Evolutionary conservation across 768 basidiomycete genomes (phyloP).

Genomic region (Xanthoconium stramineum): DNA sequence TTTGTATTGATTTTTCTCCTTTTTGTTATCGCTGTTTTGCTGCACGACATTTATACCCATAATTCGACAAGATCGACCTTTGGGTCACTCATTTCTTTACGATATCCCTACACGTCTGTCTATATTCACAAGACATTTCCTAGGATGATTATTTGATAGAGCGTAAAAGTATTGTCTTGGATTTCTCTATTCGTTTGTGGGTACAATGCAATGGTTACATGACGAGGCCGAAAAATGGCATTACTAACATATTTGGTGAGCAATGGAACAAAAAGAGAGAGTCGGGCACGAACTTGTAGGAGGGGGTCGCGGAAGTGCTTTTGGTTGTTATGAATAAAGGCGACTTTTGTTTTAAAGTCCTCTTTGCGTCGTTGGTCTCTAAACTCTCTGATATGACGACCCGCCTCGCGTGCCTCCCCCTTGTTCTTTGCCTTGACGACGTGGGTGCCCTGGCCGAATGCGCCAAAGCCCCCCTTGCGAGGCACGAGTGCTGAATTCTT

Average conservation of each 20-base stretch:
- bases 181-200: neutral
- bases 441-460: conserved; percentile 75
- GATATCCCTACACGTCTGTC: conserved; percentile 26
- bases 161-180: conserved; percentile 13
- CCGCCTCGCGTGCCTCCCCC: conserved; percentile 94
- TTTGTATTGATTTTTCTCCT: conserved; percentile 59
- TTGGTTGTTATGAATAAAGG: conserved; percentile 76
- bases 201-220: conserved; percentile 6
- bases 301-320: conserved; percentile 83
- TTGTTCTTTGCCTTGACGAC: conserved; percentile 88
- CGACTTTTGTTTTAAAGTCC: conserved; percentile 82
- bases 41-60: conserved; percentile 34
- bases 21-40: conserved; percentile 16
- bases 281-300: conserved; percentile 41
- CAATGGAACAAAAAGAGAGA: neutral
- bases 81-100: conserved; percentile 32
- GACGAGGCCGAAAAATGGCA: neutral
- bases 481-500: conserved; percentile 86
- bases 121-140: conserved; percentile 8
- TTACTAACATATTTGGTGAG: conserved; percentile 4
- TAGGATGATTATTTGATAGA: conserved; percentile 14
- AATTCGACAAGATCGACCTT: conserved; percentile 38
- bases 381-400: conserved; percentile 79
- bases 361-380: conserved; percentile 76
- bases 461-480: conserved; percentile 80